Base-by-base conservation (phyloP, 257 asterid species). In the Solanum chaucha region DNA sequence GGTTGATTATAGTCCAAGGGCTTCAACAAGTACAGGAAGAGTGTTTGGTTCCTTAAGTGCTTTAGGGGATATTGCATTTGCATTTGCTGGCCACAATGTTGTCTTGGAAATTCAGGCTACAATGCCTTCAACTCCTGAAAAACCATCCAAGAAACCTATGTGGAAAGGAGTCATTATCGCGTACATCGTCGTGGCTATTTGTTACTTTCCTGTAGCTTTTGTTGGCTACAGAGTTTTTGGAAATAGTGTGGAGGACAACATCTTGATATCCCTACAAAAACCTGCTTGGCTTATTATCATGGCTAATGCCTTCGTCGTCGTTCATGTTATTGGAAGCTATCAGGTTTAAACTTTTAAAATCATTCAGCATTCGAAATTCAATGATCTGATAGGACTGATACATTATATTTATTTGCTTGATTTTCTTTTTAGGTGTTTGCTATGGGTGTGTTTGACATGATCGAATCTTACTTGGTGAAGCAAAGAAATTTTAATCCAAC, bases 291-390 rank as follows among this genome's bases (percentile, higher is more conserved):
- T 93, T 20, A 88, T 93, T 11, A 87, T 88, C 5, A 36, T 44
- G 1, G 96, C 94, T 11, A 92, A 93, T 22, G 11, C 86, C 34
- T 92, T 93, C 4, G 94, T 93, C 2, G 92, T 91, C 10, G 12
- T 93, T 34, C 96, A 93, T 89, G 93, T 92, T 32, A 88, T 92
- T 38, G 96, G 96, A 38, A 90, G 96, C 61, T 93, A 93, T 87
- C 96, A 92, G 94, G 93, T 93, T 22, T n/a, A 84, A 32, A 34
- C 46, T 20, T 34, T 26, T 48, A 2, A 3, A 5, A 26, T 55
- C 46, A 19, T 24, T 40, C 30, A 2, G 13, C 5, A 11, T 3
- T 36, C 10, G 4, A n/a, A 38, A 1, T 14, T 77, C 36, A 24
- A 15, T 41, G 8, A 28, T 77, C n/a, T 46, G 44, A 30, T 15